A percentile compares a stretch with the other conserved stretches of the same genome.
These are phyloP conservation scores for Aquilaria sinensis DNA, from an alignment of 345 rosid genomes.

Conservation along the genomic window DNA sequence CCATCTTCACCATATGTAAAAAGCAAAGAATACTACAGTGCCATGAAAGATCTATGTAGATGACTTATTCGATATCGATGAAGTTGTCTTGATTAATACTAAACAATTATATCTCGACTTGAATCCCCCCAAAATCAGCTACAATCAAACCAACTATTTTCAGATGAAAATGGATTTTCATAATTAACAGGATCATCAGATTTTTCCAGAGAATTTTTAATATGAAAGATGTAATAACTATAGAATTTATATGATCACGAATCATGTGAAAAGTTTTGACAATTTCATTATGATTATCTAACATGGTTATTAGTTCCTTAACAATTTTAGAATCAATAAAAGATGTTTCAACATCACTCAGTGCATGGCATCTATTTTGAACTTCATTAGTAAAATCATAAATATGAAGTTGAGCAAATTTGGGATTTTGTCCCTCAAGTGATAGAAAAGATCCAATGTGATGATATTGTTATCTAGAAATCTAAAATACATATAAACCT, in stretches of 20 bases:
- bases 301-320: background rate
- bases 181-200: background rate
- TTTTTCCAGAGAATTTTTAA: background rate
- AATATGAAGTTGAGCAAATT: conserved; percentile 2
- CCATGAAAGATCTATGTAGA: background rate
- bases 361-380: background rate
- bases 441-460: background rate
- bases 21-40: conserved; percentile 8
- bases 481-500: background rate
- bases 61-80: background rate
- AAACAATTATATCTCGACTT: too few relatives aligned
- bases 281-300: background rate
- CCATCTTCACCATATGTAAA: conserved; percentile 15
- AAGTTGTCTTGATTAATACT: background rate
- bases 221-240: background rate
- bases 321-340: background rate
- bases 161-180: background rate
- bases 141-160: conserved; percentile 4
- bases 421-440: fast-evolving
- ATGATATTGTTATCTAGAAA: background rate
- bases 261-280: background rate
- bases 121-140: background rate
- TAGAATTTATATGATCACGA: background rate
- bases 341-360: fast-evolving
- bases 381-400: background rate